Percentiles rank a stretch among this genome's conserved stretches.
Conservation (phyloP, 2,329 filamentous ascomycete species). For the Gyromitra esculenta region DNA sequence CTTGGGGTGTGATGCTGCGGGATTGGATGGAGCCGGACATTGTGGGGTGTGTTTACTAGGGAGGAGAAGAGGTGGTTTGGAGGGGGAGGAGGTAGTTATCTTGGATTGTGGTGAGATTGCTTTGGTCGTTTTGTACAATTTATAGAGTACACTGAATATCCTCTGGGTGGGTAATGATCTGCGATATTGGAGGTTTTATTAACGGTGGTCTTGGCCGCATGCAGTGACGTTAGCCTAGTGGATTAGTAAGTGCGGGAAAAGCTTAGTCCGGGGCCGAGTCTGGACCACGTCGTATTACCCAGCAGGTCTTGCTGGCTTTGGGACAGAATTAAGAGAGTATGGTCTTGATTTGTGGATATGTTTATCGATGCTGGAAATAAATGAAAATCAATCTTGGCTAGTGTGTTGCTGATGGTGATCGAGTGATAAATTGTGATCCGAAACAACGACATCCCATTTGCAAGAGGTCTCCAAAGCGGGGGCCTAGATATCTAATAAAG, state of each 20-base stretch:
- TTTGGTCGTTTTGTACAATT: neutral
- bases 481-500: no score
- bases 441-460: neutral
- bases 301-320: neutral
- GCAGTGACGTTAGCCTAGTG: neutral
- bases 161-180: no score
- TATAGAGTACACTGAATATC: neutral
- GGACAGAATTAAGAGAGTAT: neutral
- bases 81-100: neutral
- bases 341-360: neutral
- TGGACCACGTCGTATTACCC: constrained; percentile 3
- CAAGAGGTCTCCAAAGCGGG: neutral
- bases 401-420: neutral
- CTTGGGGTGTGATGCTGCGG: constrained; percentile 33
- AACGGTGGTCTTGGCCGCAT: neutral
- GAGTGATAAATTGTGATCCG: constrained; percentile 35
- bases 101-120: neutral
- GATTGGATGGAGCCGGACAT: constrained; percentile 53
- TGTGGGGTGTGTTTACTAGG: neutral
- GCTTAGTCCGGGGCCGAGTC: constrained; percentile 11
- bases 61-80: neutral
- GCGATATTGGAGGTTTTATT: neutral
- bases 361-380: neutral
- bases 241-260: constrained; percentile 40
- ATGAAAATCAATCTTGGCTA: neutral